Evolutionary conservation across 495 filamentous ascomycete species (phyloP), one percentile per base, ranked within the genome.

Genomic region (Penicillium turbatum): DNA sequence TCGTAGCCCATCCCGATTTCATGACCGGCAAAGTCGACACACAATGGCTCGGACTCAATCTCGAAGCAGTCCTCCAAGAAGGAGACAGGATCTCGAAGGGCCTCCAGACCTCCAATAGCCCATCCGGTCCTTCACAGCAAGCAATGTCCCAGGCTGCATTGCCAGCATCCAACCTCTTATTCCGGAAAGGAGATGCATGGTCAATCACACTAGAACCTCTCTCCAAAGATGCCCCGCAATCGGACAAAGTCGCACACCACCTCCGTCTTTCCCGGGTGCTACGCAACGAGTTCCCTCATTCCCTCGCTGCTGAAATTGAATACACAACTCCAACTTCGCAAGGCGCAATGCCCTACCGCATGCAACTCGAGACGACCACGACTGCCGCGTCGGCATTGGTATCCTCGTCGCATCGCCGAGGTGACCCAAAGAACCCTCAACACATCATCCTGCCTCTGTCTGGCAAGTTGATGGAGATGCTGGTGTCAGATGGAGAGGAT

Each of bases 391-490:
- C 72, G 8, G 72, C 80, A 10, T 49, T 78, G 11, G 65, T 72
- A 2, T 78, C 74, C 8, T 63, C 73, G 13, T 68, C 71, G 5
- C 80, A 81, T 59, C 73, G 78, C 4, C 73, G 77, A 26, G 81
- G 79, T 7, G 73, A 81, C 49, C 63, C 72, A 0, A 64, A 59
- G 1, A 80, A 84, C 50, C 72, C 74, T 6, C 61, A 63, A n/a
- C 82, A 86, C 49, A 66, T 85, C n/a, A 62, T 78, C 9, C 68
- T 83, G 6, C 82, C 82, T 1, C 72, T 86, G 8, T 74, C 80
- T 0, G 82, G 82, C 0, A 82, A 79, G 53, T 54, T 86, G 11
- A 75, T 83, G 8, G 82, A 85, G 68, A 63, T 86, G 1, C 54
- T 79, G 7, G 79, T 86, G 2, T 64, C 74, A 5, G 71, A 76